Base-by-base conservation (phyloP, 2,329 filamentous ascomycete species). In the Botrytis pseudocinerea region DNA sequence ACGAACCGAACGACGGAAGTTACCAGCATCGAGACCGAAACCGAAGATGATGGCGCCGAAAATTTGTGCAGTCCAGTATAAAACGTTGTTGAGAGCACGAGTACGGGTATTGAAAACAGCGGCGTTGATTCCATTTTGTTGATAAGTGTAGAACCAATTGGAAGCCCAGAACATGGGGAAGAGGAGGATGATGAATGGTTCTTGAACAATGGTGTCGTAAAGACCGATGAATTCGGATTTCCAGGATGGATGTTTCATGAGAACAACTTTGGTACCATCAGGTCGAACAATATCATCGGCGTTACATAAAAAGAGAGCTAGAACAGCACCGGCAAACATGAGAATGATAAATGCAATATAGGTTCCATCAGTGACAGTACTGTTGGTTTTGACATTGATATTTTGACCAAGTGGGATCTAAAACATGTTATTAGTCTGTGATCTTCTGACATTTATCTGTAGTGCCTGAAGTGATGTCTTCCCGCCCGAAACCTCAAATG, bases 191-290 rank as follows among this genome's bases (percentile, higher is more conserved):
- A 96, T 91, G 83, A 91, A 95, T 9, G 89, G 89, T 77, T 96
- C 92, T 46, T 86, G 86, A 69, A 84, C 83, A 73, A 97, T 83
- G 0, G 92, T 93, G 81, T 96, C 87, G 82, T 87, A 91, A 3
- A 97, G 88, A 72, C 94, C 94, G 28, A 87, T 76, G 75, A 97
- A 82, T 83, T 97, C 94, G 4, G 92, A 91, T 79, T 89, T 89
- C 92, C 93, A 97, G 69, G 92, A 93, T 5, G 94, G 94, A 82
- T 97, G 93, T 85, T 96, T 95, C 92, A 95, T 97, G 75, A 95
- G 83, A 75, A 97, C 94, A 80, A 97, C 90, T 74, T 89, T 88
- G 73, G 92, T 92, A 73, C 93, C 93, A 80, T 97, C 93, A 54
- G 87, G 85, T 75, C 94, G 93, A 76, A 93, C 84, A 75, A 97